A percentile compares a stretch with the other conserved stretches of the same genome.
Evolutionary conservation across 805 yeast species (phyloP).

Genomic region (Saturnispora sanitii): DNA sequence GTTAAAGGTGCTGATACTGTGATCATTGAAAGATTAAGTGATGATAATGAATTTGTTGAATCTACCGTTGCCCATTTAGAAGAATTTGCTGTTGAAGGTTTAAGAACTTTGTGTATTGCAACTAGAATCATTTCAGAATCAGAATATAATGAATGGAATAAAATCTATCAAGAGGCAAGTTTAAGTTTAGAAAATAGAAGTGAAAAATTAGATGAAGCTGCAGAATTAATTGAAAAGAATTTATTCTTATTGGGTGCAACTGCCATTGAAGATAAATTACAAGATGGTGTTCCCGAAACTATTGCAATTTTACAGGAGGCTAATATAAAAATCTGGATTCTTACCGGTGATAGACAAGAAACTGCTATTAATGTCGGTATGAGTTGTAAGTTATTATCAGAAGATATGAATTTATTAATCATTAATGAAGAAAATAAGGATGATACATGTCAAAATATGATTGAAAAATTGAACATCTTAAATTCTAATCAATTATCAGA

Average conservation of each 20-base stretch:
- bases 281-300: conserved; percentile 97
- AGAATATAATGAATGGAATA: conserved; percentile 68
- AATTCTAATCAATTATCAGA: conserved; percentile 52
- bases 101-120: conserved; percentile 90
- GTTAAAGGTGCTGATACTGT: conserved; percentile 99
- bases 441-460: conserved; percentile 64
- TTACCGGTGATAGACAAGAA: conserved; percentile 97
- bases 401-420: conserved; percentile 88
- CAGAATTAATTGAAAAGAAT: conserved; percentile 77
- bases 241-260: conserved; percentile 87
- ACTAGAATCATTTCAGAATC: conserved; percentile 66
- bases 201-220: conserved; percentile 73
- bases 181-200: conserved; percentile 70
- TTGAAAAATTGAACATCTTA: conserved; percentile 68
- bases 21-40: conserved; percentile 71
- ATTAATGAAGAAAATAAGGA: conserved; percentile 79
- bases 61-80: conserved; percentile 82
- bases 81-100: conserved; percentile 93
- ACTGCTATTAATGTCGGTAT: conserved; percentile 97
- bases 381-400: conserved; percentile 90
- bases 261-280: conserved; percentile 95
- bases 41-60: conserved; percentile 68
- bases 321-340: conserved; percentile 94
- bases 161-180: conserved; percentile 64
- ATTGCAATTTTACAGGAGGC: conserved; percentile 93